phyloP scores from a whole-genome alignment of 179 eudicot genomes.

The Kewa caespitosa region DNA sequence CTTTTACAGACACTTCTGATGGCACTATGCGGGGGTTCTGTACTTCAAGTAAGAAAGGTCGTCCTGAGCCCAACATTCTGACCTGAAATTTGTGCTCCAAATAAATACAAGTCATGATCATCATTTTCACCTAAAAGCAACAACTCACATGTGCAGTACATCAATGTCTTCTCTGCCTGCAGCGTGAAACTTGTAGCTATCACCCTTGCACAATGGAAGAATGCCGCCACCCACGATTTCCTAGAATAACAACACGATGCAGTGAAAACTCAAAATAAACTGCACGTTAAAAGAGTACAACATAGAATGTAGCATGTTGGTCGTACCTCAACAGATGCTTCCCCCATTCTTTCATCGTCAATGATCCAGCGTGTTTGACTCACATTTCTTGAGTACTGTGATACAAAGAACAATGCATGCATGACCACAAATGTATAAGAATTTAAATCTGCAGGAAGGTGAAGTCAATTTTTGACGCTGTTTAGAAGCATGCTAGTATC shows the following conservation, averaged over 20 bases:
- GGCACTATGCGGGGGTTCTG: slow-evolving; percentile 78
- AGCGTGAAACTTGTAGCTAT: slow-evolving; percentile 93
- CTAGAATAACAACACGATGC: slow-evolving; percentile 33
- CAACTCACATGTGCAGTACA: slow-evolving; percentile 52
- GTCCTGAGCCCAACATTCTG: slow-evolving; percentile 95
- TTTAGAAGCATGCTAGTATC: neutral
- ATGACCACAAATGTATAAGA: neutral
- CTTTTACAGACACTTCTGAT: slow-evolving; percentile 54
- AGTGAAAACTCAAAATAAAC: slow-evolving; percentile 9
- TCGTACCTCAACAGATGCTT: slow-evolving; percentile 92
- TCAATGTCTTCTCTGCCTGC: slow-evolving; percentile 99
- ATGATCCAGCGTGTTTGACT: slow-evolving; percentile 96
- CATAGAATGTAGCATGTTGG: neutral
- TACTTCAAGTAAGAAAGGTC: slow-evolving; percentile 90
- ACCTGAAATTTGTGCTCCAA: slow-evolving; percentile 50
- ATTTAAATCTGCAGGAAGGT: neutral
- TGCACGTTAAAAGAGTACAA: slow-evolving; percentile 8
- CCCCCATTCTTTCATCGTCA: slow-evolving; percentile 97
- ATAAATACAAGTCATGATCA: slow-evolving; percentile 27
- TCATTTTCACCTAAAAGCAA: slow-evolving; percentile 25
- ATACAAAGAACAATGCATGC: slow-evolving; percentile 19
- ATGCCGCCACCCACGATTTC: slow-evolving; percentile 70
- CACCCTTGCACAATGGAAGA: slow-evolving; percentile 78
- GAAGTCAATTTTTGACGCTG: neutral
- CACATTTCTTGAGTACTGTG: slow-evolving; percentile 92